Evolutionary conservation across 2,329 filamentous ascomycete species (phyloP), one percentile per base, ranked within the genome.

Genomic region (Biscogniauxia mediterranea): DNA sequence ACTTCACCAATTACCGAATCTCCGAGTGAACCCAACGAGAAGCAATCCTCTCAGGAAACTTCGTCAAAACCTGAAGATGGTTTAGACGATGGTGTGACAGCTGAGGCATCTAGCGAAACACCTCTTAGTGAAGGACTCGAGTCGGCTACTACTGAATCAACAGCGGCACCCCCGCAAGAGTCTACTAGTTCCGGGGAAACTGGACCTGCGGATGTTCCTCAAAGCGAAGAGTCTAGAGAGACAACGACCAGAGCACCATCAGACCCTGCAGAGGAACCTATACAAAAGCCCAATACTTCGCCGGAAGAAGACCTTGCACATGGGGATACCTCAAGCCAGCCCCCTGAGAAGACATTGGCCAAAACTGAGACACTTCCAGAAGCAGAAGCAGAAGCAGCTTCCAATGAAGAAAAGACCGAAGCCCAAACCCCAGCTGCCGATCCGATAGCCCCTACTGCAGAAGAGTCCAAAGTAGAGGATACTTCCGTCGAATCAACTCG

Each of bases 221-320:
- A 42, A 13, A 38, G 54, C 17, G 49, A 59, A 51, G 59, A 61
- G 32, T 26, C 54, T 42, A 58, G n/a, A 42, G 42, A 58, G 26
- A 49, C 56, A 25, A 42, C 57, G 20, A 20, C 42, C 49, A 32
- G 28, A 32, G 57, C 52, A 11, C 25, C 59, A 38, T 54, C 55
- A 32, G 17, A n/a, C 13, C 38, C 13, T 46, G 11, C 17, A 46
- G 38, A 46, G 6, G 38, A 46, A 11, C 15, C 38, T 11, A 11
- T 2, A n/a, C 17, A 17, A 46, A 7, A 9, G 38, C 38, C 38
- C 38, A n/a, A 46, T n/a, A 46, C 13, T 26, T 26, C 56, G n/a
- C 58, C 57, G 8, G 21, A 46, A 13, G 21, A 52, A 15, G 46
- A 52, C 28, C 26, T 23, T 42, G 59, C 54, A 59, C 58, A 64